Evolutionary conservation across 805 yeast species (phyloP), one percentile per base, ranked within the genome.

Genomic region (Brettanomyces bruxellensis): DNA sequence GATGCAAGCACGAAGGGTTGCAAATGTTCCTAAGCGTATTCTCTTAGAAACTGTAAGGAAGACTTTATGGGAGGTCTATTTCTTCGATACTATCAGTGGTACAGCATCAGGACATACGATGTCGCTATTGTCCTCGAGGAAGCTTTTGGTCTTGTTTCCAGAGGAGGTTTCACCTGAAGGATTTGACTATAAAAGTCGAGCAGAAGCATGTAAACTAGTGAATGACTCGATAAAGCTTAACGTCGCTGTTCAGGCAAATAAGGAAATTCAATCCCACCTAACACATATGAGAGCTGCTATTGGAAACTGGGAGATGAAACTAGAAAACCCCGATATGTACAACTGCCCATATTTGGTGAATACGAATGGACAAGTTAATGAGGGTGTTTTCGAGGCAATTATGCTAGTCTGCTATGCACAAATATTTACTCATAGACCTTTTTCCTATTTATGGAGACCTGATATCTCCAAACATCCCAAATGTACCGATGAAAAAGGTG

Each of bases 341-440:
- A 60, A 63, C 45, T 58, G 70, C 8, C 77, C 78, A 1, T 66
- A 66, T 45, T 56, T 76, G 30, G 64, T 75, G 11, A 65, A 68
- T 50, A 53, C 64, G 13, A 59, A 59, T 50, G 80, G 80, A 1
- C 50, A 50, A 5, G 74, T 75, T 11, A 76, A 76, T 53, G 79
- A 76, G 47, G 81, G 80, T 28, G 71, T 75, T 3, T 78, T 73
- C 45, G 79, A 76, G 51, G 68, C 78, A 1, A 63, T 71, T 8
- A 62, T 74, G 46, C 57, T 76, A 57, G 62, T 70, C 45, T 71
- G 71, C 47, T 75, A 75, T 56, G 78, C 80, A 1, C 73, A 71
- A 50, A 73, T 76, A n/a, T 75, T 75, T 51, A 72, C 75, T 3
- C 78, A 75, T 55, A 57, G 80, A 47, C 81, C 80, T 3, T 67